Evolutionary conservation across 2,329 filamentous ascomycete genomes (phyloP), one percentile per base, ranked within the genome.

Genomic region (Trichoderma koningii): DNA sequence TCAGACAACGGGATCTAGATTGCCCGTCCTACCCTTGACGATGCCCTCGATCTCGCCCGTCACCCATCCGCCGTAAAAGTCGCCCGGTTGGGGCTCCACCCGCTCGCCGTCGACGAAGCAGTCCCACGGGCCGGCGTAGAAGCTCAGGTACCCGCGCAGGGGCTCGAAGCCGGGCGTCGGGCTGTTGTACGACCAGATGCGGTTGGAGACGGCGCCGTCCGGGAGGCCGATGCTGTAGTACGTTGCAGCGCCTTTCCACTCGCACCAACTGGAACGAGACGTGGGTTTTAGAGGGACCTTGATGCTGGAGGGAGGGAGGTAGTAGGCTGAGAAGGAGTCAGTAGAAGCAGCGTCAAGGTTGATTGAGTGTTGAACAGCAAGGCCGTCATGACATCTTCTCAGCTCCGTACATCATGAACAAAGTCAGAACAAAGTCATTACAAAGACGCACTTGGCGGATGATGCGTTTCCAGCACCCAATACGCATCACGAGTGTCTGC

Each of bases 41-140:
- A 81, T 79, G 34, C 84, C 83, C 68, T 83, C 82, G 66, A 88
- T 80, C 65, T 88, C 85, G 66, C 80, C 82, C 55, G 85, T 87
- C 66, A 85, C 83, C 85, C 86, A 89, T 2, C 86, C 86, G 26
- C 86, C 86, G 73, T 87, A 88, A 68, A 87, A 88, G 69, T 88
- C 85, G 7, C 84, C 84, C 17, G 83, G 84, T 75, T 87, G 85
- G 45, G 84, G 77, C 72, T 82, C 77, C 21, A 87, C 86, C 70
- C 79, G 79, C 73, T 88, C 85, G 10, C 84, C 84, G 72, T 88
- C 85, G 5, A 87, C 85, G 72, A 79, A 85, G 70, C 85, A 88
- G 65, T 86, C 82, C 85, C 85, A 87, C 14, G 85, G 85, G 15
- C 81, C 83, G 14, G 83, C 84, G 71, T 87, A 88, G 69, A 88